Evolutionary conservation across 2,329 filamentous ascomycete genomes (phyloP).

Genomic region (Setomelanomma holmii): DNA sequence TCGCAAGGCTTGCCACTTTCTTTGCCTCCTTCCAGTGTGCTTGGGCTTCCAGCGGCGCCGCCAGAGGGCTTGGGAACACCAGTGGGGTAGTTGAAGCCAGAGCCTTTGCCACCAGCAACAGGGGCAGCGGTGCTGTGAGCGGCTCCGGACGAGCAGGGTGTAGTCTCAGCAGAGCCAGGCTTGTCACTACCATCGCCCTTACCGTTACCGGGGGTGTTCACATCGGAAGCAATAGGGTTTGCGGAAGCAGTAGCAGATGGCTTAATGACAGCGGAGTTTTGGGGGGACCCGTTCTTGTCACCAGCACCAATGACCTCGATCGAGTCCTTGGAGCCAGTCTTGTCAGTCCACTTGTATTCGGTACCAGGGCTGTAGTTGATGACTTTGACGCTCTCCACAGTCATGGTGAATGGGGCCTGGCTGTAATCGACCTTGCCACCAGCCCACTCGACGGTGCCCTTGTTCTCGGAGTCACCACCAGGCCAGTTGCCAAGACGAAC

Average conservation of each 20-base stretch:
- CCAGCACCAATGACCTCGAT: constrained; percentile 54
- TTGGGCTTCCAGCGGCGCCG: constrained; percentile 12
- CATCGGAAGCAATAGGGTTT: constrained; percentile 30
- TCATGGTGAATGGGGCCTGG: constrained; percentile 60
- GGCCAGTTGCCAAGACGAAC: constrained; percentile 56
- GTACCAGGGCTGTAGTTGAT: constrained; percentile 61
- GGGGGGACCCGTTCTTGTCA: constrained; percentile 40
- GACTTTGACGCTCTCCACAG: constrained; percentile 58
- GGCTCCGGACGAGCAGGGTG: constrained; percentile 17
- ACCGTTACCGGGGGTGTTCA: constrained; percentile 30
- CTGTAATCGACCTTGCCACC: constrained; percentile 63
- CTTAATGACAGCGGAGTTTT: constrained; percentile 32
- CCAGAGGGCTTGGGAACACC: constrained; percentile 12
- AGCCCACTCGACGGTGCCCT: constrained; percentile 73
- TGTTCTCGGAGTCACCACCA: constrained; percentile 55
- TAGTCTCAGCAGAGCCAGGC: constrained; percentile 4
- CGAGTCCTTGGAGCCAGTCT: constrained; percentile 55
- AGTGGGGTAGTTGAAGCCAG: constrained; percentile 21
- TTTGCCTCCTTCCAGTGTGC: no score
- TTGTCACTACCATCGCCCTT: constrained; percentile 7
- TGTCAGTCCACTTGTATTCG: constrained; percentile 60
- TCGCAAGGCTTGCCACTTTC: constrained; percentile 21
- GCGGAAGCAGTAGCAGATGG: constrained; percentile 37
- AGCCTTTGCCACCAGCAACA: constrained; percentile 1
- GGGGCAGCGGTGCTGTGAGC: not conserved